Percentiles rank a stretch among this genome's conserved stretches.
phyloP scores from a whole-genome alignment of 129 eudicot species.

The Ambrosia artemisiifolia region DNA sequence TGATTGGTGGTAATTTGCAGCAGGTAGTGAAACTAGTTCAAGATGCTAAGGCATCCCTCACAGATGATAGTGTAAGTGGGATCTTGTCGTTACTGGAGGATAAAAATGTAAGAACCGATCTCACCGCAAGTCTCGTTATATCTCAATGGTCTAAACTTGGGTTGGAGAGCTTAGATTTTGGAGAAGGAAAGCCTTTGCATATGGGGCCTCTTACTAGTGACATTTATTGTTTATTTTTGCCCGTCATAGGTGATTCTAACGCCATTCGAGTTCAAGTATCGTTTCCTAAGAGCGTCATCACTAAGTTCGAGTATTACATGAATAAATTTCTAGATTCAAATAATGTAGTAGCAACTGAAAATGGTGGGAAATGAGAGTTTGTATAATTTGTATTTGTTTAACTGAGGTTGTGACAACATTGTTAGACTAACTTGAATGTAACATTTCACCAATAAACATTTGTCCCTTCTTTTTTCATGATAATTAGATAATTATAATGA shows the following conservation, averaged over 20 bases:
- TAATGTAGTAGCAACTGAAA: constrained; percentile 22
- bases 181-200: constrained; percentile 70
- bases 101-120: constrained; percentile 52
- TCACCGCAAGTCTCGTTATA: constrained; percentile 65
- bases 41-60: constrained; percentile 52
- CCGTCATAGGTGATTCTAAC: constrained; percentile 43
- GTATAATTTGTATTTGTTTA: not conserved
- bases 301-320: constrained; percentile 70
- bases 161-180: constrained; percentile 79
- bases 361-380: constrained; percentile 13
- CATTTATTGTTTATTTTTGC: constrained; percentile 83
- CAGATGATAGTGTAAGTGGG: constrained; percentile 47
- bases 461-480: not conserved
- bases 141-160: constrained; percentile 93
- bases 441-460: not conserved
- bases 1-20: constrained; percentile 40
- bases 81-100: constrained; percentile 57
- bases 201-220: constrained; percentile 85
- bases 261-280: constrained; percentile 71
- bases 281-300: constrained; percentile 52
- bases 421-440: constrained; percentile 10
- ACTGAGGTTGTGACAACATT: not conserved
- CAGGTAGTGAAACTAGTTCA: constrained; percentile 59
- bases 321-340: constrained; percentile 34
- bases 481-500: not conserved